Evolutionary conservation across 805 yeast genomes (phyloP).

Genomic region (Hanseniaspora occidentalis): DNA sequence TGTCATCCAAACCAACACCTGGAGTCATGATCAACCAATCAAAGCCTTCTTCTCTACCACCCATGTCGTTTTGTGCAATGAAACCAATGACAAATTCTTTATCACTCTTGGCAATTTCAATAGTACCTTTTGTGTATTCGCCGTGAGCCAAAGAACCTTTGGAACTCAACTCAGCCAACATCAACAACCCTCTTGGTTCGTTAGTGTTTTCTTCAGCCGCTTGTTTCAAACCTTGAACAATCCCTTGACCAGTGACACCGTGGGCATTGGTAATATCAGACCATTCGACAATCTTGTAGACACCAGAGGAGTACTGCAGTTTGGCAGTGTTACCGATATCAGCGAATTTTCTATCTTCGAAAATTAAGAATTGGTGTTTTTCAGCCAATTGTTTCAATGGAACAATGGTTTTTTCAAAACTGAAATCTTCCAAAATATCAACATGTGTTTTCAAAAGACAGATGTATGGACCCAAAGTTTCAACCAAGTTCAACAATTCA

Average conservation of each 20-base stretch:
- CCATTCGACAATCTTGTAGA: slow-evolving; percentile 84
- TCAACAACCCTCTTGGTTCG: slow-evolving; percentile 80
- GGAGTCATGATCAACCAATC: slow-evolving; percentile 98
- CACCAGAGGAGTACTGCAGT: slow-evolving; percentile 84
- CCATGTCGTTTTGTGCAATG: slow-evolving; percentile 86
- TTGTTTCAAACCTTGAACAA: slow-evolving; percentile 75
- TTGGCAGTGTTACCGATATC: slow-evolving; percentile 97
- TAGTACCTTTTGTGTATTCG: slow-evolving; percentile 75
- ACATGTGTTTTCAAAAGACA: slow-evolving; percentile 91
- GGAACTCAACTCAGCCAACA: slow-evolving; percentile 92
- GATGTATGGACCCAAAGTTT: slow-evolving; percentile 78
- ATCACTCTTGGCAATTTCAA: slow-evolving; percentile 81
- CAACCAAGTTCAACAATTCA: slow-evolving; percentile 63
- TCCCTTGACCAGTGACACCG: slow-evolving; percentile 92
- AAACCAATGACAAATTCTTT: slow-evolving; percentile 90
- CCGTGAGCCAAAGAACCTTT: slow-evolving; percentile 92
- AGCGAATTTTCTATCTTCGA: slow-evolving; percentile 96
- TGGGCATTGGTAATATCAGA: slow-evolving; percentile 96
- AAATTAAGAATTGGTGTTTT: slow-evolving; percentile 80
- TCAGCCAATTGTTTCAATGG: slow-evolving; percentile 64
- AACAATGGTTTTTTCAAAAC: slow-evolving; percentile 61
- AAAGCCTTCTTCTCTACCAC: slow-evolving; percentile 69
- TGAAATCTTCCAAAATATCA: slow-evolving; percentile 83
- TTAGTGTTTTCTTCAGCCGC: slow-evolving; percentile 54
- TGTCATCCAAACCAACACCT: slow-evolving; percentile 95